These are phyloP conservation scores for Pythium insidiosum DNA, from an alignment of 352 stramenopile species.

Conservation along the genomic window DNA sequence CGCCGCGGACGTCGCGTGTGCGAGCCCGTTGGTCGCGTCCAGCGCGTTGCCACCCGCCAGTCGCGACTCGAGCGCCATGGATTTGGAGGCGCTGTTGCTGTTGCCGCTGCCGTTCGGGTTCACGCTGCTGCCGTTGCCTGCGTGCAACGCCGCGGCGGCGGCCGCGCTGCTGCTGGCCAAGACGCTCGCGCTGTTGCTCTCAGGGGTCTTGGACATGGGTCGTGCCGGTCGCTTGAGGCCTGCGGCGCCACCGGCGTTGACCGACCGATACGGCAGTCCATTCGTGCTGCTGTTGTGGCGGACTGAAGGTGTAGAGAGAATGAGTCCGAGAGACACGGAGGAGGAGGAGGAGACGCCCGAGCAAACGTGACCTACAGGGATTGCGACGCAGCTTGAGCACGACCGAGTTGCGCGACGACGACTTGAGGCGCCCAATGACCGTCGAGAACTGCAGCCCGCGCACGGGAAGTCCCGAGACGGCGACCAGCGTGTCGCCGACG, in stretches of 20 bases:
- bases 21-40: neutral
- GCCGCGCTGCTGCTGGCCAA: conserved; percentile 43
- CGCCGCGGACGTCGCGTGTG: conserved; percentile 7
- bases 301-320: conserved; percentile 17
- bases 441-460: conserved; percentile 79
- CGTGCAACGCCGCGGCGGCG: too few species aligned
- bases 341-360: neutral
- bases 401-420: conserved; percentile 68
- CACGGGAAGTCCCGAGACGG: conserved; percentile 60
- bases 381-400: conserved; percentile 74
- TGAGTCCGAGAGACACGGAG: neutral
- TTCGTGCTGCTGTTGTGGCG: conserved; percentile 52
- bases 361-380: conserved; percentile 42
- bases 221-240: conserved; percentile 45
- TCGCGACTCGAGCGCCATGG: conserved; percentile 58
- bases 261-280: conserved; percentile 26
- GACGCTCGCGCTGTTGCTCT: conserved; percentile 73
- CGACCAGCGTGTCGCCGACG: conserved; percentile 70
- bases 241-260: conserved; percentile 4
- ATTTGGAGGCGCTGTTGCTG: too few species aligned
- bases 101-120: too few species aligned
- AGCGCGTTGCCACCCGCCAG: conserved; percentile 15
- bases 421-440: conserved; percentile 72
- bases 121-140: too few species aligned
- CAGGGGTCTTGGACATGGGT: conserved; percentile 32